Conservation (phyloP, 257 asterid species). For the Jasminum sambac region DNA sequence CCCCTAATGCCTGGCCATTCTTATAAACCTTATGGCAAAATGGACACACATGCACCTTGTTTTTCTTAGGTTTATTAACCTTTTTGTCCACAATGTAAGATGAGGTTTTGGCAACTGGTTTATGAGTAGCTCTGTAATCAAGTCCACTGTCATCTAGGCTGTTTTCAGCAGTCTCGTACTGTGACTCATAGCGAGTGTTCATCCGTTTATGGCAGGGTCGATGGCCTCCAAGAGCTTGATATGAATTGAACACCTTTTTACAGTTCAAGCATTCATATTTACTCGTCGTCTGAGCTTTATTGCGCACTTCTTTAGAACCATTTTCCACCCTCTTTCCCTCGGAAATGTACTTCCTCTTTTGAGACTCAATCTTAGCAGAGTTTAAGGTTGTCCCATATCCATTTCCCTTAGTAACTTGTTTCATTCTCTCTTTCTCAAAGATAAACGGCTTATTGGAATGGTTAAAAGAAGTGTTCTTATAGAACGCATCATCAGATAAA, state of each 20-base stretch:
- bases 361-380: constrained; percentile 33
- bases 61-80: constrained; percentile 46
- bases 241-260: constrained; percentile 74
- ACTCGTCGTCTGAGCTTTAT: constrained; percentile 41
- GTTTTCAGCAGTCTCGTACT: constrained; percentile 63
- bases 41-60: constrained; percentile 68
- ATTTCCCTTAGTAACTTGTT: constrained; percentile 15
- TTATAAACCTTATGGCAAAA: constrained; percentile 73
- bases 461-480: constrained; percentile 14
- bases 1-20: constrained; percentile 97
- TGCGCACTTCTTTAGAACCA: constrained; percentile 34
- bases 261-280: constrained; percentile 87
- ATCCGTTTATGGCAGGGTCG: constrained; percentile 78
- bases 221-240: constrained; percentile 96
- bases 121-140: constrained; percentile 32
- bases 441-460: constrained; percentile 19
- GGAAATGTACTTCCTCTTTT: constrained; percentile 41
- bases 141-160: constrained; percentile 44
- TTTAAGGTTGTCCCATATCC: constrained; percentile 28
- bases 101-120: constrained; percentile 40
- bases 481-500: constrained; percentile 34
- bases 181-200: constrained; percentile 39
- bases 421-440: constrained; percentile 22
- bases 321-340: constrained; percentile 33
- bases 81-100: constrained; percentile 41